Evolutionary conservation across 805 yeast genomes (phyloP).

Genomic region (Torulaspora microellipsoides): DNA sequence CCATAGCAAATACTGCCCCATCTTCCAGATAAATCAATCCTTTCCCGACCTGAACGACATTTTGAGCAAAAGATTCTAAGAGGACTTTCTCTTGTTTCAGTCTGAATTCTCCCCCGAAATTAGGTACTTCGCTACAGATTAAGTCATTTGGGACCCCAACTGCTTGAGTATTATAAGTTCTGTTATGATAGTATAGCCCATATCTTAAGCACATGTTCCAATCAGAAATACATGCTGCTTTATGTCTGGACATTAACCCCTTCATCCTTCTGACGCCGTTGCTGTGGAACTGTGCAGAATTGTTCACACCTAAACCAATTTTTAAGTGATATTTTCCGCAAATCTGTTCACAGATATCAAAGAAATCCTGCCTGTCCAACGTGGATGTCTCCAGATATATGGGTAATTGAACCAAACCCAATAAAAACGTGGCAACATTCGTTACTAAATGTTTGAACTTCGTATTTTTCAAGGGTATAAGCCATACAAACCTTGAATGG

Average conservation of each 20-base stretch:
- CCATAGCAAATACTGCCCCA: constrained; percentile 12
- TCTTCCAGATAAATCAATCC: constrained; percentile 29
- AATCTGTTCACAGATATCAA: constrained; percentile 25
- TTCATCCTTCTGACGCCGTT: constrained; percentile 21
- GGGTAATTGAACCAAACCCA: constrained; percentile 25
- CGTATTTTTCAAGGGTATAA: constrained; percentile 25
- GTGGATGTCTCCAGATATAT: constrained; percentile 30
- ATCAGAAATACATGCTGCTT: constrained; percentile 22
- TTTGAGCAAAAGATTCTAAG: constrained; percentile 17
- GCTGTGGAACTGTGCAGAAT: constrained; percentile 15
- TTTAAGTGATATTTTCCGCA: constrained; percentile 21
- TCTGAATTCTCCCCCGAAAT: constrained; percentile 16
- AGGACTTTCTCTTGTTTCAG: constrained; percentile 19
- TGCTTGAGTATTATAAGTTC: constrained; percentile 15
- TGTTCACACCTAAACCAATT: constrained; percentile 30
- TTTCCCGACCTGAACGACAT: constrained; percentile 20
- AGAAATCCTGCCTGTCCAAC: constrained; percentile 28
- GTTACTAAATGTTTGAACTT: constrained; percentile 22
- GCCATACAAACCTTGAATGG: constrained; percentile 30
- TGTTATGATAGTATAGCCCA: constrained; percentile 21
- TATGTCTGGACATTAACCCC: constrained; percentile 11
- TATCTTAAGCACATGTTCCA: constrained; percentile 28
- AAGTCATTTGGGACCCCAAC: constrained; percentile 26
- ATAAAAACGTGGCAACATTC: constrained; percentile 16
- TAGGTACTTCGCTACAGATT: constrained; percentile 15